Evolutionary conservation across 169 alveolate genomes (phyloP).

Genomic region (Plasmodium sp.): DNA sequence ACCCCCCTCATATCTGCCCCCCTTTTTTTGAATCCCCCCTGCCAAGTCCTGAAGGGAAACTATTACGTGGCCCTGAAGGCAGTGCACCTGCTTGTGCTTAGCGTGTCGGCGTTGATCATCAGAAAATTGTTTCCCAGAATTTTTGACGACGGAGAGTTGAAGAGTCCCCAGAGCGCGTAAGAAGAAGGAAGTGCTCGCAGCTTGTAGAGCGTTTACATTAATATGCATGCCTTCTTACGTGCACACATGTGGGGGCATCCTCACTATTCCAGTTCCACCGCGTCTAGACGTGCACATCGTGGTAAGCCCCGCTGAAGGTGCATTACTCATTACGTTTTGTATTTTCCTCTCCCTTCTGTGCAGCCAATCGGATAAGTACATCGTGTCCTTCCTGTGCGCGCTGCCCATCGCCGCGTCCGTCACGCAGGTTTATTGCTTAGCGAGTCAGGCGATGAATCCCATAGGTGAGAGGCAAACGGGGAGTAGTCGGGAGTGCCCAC

Average conservation of each 20-base stretch:
- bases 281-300: background rate
- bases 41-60: conserved; percentile 38
- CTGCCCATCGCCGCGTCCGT: conserved; percentile 27
- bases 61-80: conserved; percentile 20
- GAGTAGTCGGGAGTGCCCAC: background rate
- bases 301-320: background rate
- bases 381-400: conserved; percentile 32
- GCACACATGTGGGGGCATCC: background rate
- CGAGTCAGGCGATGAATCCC: conserved; percentile 40
- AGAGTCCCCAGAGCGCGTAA: conserved; percentile 51
- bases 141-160: conserved; percentile 2
- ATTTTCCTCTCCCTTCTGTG: background rate
- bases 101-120: conserved; percentile 10
- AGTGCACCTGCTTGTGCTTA: conserved; percentile 32
- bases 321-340: background rate
- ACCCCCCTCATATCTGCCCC: background rate
- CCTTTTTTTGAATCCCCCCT: background rate
- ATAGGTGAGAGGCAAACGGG: conserved; percentile 10
- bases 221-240: background rate
- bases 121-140: conserved; percentile 12
- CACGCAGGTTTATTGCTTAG: conserved; percentile 30
- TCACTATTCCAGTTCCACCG: background rate
- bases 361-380: conserved; percentile 31
- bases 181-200: background rate
- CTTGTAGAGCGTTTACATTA: background rate